These are phyloP conservation scores for Trichosanthes truncata DNA, from an alignment of 306 rosid genomes.

Conservation along the genomic window DNA sequence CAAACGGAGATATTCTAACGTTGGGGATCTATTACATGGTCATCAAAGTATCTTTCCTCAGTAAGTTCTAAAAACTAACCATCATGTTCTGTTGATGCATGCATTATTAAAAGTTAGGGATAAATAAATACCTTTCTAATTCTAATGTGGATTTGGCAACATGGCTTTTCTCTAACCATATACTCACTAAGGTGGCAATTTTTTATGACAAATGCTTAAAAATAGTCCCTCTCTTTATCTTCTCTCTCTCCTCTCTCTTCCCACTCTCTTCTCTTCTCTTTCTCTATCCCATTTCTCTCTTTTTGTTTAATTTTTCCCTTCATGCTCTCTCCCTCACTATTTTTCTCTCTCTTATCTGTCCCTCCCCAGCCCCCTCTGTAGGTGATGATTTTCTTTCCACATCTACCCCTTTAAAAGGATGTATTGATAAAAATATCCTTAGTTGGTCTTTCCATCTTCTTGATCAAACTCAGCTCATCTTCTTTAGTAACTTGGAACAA, in stretches of 20 bases:
- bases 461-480: not conserved
- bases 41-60: conserved; percentile 32
- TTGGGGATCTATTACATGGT: conserved; percentile 39
- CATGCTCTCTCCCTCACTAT: not conserved
- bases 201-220: not conserved
- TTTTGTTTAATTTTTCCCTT: not conserved
- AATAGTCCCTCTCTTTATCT: not conserved
- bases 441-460: not conserved
- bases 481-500: not conserved
- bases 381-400: not conserved
- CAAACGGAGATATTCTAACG: conserved; percentile 49
- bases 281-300: not conserved
- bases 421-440: not conserved
- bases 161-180: not conserved
- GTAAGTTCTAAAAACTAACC: conserved; percentile 31
- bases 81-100: not conserved
- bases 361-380: not conserved
- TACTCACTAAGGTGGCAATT: not conserved
- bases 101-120: not conserved
- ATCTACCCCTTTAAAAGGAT: not conserved
- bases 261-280: not conserved
- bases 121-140: not conserved
- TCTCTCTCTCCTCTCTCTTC: not conserved
- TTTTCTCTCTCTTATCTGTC: not conserved
- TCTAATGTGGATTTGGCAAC: not conserved